Percentiles rank a stretch among this genome's conserved stretches.
These are phyloP conservation scores for Aphanomyces euteiches DNA, from an alignment of 352 stramenopile species.

Conservation along the genomic window DNA sequence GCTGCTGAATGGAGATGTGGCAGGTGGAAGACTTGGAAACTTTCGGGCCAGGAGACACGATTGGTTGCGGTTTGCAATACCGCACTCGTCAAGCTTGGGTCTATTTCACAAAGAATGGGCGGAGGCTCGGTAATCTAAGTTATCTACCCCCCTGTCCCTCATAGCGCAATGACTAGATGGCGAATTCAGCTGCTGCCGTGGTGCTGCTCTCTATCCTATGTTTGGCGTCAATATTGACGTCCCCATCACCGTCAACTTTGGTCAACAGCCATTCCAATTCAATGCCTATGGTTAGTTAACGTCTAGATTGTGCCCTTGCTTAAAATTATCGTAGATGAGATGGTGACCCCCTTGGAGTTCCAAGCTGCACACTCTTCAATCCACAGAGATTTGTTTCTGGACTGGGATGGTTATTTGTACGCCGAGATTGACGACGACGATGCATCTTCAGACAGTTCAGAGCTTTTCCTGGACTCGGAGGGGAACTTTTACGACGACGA, in stretches of 20 bases:
- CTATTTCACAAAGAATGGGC: slow-evolving; percentile 70
- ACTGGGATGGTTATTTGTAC: slow-evolving; percentile 38
- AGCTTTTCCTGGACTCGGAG: slow-evolving; percentile 17
- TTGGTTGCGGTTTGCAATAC: slow-evolving; percentile 63
- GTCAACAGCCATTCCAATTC: slow-evolving; percentile 60
- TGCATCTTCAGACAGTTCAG: background rate
- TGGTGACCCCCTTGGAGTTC: slow-evolving; percentile 48
- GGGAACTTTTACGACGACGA: slow-evolving; percentile 31
- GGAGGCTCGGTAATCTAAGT: slow-evolving; percentile 1
- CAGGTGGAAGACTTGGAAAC: slow-evolving; percentile 40
- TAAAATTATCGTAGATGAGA: slow-evolving; percentile 38
- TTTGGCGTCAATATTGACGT: slow-evolving; percentile 75
- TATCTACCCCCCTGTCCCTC: too few relatives aligned
- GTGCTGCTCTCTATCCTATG: slow-evolving; percentile 54
- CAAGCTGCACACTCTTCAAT: slow-evolving; percentile 28
- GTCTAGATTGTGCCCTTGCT: background rate
- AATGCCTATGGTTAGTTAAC: slow-evolving; percentile 41
- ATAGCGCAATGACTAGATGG: background rate
- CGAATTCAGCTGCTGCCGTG: slow-evolving; percentile 31
- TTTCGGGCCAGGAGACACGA: slow-evolving; percentile 58
- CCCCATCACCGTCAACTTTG: slow-evolving; percentile 77
- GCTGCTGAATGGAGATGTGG: background rate
- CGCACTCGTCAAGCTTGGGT: slow-evolving; percentile 42
- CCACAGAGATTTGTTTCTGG: slow-evolving; percentile 47
- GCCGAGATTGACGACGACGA: slow-evolving; percentile 11